Evolutionary conservation across 2,329 filamentous ascomycete genomes (phyloP).

Genomic region (Colletotrichum endophyticum): DNA sequence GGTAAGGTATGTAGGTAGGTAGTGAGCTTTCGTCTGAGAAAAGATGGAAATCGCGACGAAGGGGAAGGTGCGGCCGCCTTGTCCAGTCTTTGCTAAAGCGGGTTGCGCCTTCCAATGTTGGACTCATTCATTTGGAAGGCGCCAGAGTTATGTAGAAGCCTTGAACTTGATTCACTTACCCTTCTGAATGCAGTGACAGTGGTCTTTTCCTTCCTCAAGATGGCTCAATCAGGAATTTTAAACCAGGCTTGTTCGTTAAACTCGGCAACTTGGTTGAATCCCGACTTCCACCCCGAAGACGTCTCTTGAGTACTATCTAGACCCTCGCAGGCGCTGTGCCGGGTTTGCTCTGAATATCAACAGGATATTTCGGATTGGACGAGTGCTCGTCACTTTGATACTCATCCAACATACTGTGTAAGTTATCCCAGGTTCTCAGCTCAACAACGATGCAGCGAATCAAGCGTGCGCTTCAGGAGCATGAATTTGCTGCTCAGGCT

Average conservation of each 20-base stretch:
- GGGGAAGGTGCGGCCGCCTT: neutral
- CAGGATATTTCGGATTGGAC: neutral
- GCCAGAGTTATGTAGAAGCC: neutral
- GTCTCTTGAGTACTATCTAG: no score
- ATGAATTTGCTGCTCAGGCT: no score
- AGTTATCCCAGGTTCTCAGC: no score
- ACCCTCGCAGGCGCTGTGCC: no score
- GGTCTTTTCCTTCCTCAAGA: no score
- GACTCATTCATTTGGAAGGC: neutral
- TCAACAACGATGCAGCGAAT: no score
- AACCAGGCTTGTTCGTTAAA: accelerated
- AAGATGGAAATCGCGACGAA: neutral
- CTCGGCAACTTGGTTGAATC: neutral
- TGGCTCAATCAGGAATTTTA: no score
- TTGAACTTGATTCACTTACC: neutral
- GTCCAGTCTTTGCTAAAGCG: neutral
- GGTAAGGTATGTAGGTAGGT: neutral
- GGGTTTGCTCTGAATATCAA: neutral
- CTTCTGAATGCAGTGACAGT: neutral
- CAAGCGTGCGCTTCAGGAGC: no score
- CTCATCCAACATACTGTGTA: neutral
- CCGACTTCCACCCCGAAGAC: neutral
- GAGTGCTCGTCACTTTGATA: neutral
- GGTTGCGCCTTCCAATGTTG: neutral
- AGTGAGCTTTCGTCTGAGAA: neutral